Conservation (phyloP, 2,329 filamentous ascomycete genomes). For the Ophiostoma ips region DNA sequence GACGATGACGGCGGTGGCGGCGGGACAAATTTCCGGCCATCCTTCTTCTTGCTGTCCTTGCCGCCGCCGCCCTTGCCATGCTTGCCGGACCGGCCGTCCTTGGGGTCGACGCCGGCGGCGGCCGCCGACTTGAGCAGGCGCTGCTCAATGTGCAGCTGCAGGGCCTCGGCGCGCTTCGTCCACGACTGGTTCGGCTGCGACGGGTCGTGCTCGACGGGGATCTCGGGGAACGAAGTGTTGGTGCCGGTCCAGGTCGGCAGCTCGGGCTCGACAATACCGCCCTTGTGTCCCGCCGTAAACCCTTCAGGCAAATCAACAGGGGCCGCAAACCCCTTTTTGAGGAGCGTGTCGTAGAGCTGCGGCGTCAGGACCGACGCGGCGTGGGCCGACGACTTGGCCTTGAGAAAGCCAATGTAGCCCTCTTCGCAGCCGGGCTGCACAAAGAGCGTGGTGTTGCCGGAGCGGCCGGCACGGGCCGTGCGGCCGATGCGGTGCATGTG, state of each 20-base stretch:
- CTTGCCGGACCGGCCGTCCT: constrained; percentile 9
- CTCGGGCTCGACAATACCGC: constrained; percentile 48
- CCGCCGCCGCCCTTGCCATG: no score
- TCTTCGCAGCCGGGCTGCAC: constrained; percentile 85
- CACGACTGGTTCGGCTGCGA: constrained; percentile 24
- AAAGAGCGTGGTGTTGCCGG: constrained; percentile 79
- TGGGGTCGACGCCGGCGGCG: constrained; percentile 4
- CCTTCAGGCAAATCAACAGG: constrained; percentile 44
- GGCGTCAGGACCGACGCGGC: constrained; percentile 32
- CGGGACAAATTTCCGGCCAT: background rate
- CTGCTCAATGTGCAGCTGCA: constrained; percentile 48
- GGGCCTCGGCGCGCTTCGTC: constrained; percentile 34
- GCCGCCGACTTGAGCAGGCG: constrained; percentile 28
- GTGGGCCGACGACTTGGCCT: constrained; percentile 13
- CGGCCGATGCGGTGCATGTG: constrained; percentile 90
- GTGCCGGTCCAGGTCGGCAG: constrained; percentile 15
- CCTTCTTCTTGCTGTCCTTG: constrained; percentile 6
- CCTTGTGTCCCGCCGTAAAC: constrained; percentile 29
- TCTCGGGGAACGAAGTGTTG: constrained; percentile 7
- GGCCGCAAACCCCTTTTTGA: constrained; percentile 51
- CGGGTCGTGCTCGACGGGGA: constrained; percentile 23
- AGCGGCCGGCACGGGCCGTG: constrained; percentile 80
- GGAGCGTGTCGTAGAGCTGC: constrained; percentile 38
- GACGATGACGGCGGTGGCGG: constrained; percentile 15
- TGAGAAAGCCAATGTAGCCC: constrained; percentile 68